Evolutionary conservation across 768 basidiomycete species (phyloP).

Genomic region (Lyophyllum shimeji): DNA sequence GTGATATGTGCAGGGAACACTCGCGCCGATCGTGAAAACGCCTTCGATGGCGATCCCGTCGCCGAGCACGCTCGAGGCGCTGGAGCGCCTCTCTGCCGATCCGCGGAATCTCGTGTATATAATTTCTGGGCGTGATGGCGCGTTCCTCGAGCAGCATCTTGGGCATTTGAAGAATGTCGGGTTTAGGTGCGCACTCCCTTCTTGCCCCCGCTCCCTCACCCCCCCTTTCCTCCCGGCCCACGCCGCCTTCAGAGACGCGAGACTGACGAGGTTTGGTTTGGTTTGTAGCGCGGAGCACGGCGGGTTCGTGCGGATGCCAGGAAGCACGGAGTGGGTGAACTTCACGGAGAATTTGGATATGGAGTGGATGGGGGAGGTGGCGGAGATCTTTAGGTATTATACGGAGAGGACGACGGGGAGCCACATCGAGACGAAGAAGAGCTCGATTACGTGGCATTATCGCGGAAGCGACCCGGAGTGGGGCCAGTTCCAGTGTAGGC

Average conservation of each 20-base stretch:
- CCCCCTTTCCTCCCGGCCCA: too few relatives aligned
- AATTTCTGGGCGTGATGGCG: constrained; percentile 94
- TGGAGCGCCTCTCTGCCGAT: constrained; percentile 71
- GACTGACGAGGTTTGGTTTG: neutral
- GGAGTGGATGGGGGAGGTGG: constrained; percentile 96
- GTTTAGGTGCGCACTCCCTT: constrained; percentile 43
- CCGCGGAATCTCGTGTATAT: constrained; percentile 94
- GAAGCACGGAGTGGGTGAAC: constrained; percentile 69
- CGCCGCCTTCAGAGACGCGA: too few relatives aligned
- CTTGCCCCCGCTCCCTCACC: neutral
- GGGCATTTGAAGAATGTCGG: constrained; percentile 83
- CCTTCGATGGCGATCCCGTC: constrained; percentile 88
- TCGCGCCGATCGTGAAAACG: constrained; percentile 94
- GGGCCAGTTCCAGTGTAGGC: constrained; percentile 94
- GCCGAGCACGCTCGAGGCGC: constrained; percentile 66
- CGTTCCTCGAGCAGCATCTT: constrained; percentile 88
- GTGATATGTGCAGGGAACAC: constrained; percentile 66
- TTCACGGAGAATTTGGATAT: constrained; percentile 94
- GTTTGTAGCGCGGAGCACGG: constrained; percentile 86
- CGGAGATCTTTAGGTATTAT: constrained; percentile 95
- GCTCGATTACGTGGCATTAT: constrained; percentile 98
- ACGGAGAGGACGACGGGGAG: constrained; percentile 97
- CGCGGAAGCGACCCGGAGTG: constrained; percentile 91
- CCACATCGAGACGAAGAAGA: constrained; percentile 96
- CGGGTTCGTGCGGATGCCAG: constrained; percentile 81